Evolutionary conservation across 129 eudicot genomes (phyloP).

Genomic region (Oenanthe sinensis): DNA sequence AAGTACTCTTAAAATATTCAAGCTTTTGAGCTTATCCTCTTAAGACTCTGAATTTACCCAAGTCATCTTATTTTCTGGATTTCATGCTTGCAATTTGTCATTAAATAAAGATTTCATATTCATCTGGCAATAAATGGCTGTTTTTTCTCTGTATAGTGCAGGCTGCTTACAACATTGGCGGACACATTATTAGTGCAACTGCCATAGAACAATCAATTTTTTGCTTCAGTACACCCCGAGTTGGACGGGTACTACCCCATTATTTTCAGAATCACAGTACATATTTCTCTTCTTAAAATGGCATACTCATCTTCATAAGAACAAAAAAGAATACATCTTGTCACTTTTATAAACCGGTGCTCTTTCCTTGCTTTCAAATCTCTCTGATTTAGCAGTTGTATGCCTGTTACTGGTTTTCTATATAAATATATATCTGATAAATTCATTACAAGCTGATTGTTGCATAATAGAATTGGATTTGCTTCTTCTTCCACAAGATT

Average conservation of each 20-base stretch:
- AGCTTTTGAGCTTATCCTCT: not conserved
- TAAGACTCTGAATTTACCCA: not conserved
- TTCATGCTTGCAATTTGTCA: not conserved
- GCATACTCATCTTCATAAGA: not conserved
- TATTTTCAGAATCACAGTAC: not conserved
- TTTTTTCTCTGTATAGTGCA: constrained; percentile 60
- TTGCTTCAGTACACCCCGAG: constrained; percentile 57
- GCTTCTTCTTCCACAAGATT: not conserved
- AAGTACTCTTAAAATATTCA: not conserved
- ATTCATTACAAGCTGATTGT: not conserved
- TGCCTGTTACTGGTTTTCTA: not conserved
- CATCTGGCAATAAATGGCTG: constrained; percentile 18
- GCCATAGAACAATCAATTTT: constrained; percentile 73
- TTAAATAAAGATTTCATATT: constrained; percentile 7
- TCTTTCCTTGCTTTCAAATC: not conserved
- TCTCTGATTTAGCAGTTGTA: not conserved
- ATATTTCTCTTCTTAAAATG: not conserved
- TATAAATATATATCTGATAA: not conserved
- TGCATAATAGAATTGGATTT: not conserved
- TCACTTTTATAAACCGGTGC: not conserved
- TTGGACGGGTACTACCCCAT: constrained; percentile 50
- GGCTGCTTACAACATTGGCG: constrained; percentile 88
- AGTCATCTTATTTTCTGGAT: not conserved
- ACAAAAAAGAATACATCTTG: not conserved
- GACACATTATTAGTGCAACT: constrained; percentile 58